Evolutionary conservation across 495 filamentous ascomycete species (phyloP).

Genomic region (Pseudomonodictys pantanalensis): DNA sequence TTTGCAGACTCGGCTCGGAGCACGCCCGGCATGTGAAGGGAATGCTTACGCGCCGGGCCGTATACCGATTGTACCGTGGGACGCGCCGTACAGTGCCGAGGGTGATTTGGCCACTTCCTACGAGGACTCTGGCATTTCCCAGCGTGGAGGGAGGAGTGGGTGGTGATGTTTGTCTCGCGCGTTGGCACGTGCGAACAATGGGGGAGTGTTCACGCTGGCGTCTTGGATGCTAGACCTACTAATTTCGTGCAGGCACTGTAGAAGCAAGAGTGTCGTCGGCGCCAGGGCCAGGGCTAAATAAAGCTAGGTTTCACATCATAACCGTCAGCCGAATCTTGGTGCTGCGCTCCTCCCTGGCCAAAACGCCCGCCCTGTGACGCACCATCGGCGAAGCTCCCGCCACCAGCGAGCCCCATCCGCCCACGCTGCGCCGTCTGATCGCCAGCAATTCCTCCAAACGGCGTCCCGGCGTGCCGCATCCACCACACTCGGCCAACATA

Average conservation of each 20-base stretch:
- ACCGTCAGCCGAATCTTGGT: not conserved
- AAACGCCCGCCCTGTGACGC: constrained; percentile 14
- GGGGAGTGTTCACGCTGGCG: too few species aligned
- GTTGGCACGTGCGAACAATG: too few species aligned
- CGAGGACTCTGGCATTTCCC: too few species aligned
- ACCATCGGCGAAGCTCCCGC: constrained; percentile 24
- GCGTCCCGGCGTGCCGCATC: not conserved
- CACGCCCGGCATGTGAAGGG: too few species aligned
- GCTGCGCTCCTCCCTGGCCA: constrained; percentile 1
- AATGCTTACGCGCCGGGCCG: too few species aligned
- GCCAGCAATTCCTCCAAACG: too few species aligned
- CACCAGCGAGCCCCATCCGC: constrained; percentile 25
- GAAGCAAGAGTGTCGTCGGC: not conserved
- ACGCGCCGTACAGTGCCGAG: too few species aligned
- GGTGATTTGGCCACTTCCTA: too few species aligned
- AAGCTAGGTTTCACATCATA: constrained; percentile 15
- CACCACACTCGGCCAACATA: not conserved
- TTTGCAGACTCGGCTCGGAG: too few species aligned
- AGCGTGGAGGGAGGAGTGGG: too few species aligned
- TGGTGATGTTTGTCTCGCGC: too few species aligned
- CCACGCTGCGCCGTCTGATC: constrained; percentile 1
- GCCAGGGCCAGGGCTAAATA: constrained; percentile 8
- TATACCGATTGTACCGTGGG: too few species aligned
- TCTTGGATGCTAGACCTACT: not conserved
- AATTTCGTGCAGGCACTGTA: not conserved